Evolutionary conservation across 2,329 filamentous ascomycete genomes (phyloP), one percentile per base, ranked within the genome.

Genomic region (Beauveria sp.): DNA sequence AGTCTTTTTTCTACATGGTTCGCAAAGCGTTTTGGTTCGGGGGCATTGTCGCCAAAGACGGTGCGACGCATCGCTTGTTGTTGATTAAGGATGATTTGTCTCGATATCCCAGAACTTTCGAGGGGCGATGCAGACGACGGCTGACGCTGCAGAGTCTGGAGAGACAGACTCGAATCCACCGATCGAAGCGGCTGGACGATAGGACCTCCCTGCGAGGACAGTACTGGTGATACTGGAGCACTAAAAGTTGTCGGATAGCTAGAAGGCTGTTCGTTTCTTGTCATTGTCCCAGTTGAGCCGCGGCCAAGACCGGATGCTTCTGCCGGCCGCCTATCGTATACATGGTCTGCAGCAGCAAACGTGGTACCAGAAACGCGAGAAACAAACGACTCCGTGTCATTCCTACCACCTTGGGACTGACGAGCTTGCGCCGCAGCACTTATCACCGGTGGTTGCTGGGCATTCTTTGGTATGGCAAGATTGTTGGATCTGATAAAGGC

Each of bases 401-500:
- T 62, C 3, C 59, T 60, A 1, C 60, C 59, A 8, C 62, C 64
- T 28, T 68, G 67, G 1, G 56, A 61, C 7, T 68, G 66, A 14
- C 67, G 66, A 2, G 62, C 61, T 30, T 63, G 63, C 20, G 64
- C 64, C n/a, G 67, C 66, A 47, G 70, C 65, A 24, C 67, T 62
- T 20, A 46, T 22, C 6, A n/a, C 10, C n/a, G 50, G 62, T 1
- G 59, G 59, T 7, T 6, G 66, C 64, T 24, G 63, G 59, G n/a
- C 65, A 50, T 22, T 46, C 20, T 68, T 71, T 37, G 73, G 70
- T 16, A 72, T 67, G 16, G 77, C 72, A 16, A 84, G 70, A 64
- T 85, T 83, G 68, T 84, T 82, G 4, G 82, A 85, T 8, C 81
- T 76, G 61, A 85, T 83, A 62, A 84, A 85, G 9, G 80, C 81